A percentile compares a stretch with the other conserved stretches of the same genome.
These are phyloP conservation scores for Alternaria angustiovoidea DNA, from an alignment of 2,329 filamentous ascomycete species.

Conservation along the genomic window DNA sequence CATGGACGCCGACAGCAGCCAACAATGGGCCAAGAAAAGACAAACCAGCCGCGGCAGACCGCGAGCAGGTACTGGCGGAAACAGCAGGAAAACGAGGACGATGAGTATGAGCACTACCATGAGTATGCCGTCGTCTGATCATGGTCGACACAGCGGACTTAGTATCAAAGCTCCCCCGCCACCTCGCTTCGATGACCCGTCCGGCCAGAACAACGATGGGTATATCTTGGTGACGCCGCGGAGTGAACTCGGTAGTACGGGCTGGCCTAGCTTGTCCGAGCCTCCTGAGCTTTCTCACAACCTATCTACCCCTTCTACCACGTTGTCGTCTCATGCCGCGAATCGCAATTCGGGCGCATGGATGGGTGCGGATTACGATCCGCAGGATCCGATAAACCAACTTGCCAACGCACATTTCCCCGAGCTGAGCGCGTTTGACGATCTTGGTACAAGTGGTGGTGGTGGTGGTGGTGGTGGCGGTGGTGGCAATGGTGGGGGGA, in stretches of 20 bases:
- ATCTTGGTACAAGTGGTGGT: not conserved
- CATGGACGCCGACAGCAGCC: slow-evolving; percentile 21
- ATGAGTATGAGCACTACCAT: slow-evolving; percentile 9
- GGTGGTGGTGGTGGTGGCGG: not conserved
- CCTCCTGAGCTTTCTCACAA: slow-evolving; percentile 20
- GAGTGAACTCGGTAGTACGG: slow-evolving; percentile 27
- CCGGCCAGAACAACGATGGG: slow-evolving; percentile 24
- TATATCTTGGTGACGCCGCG: slow-evolving; percentile 44
- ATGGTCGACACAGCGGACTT: slow-evolving; percentile 21
- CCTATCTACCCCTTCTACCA: slow-evolving; percentile 19
- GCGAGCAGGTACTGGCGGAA: slow-evolving; percentile 23
- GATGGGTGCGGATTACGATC: slow-evolving; percentile 41
- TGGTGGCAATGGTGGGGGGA: not conserved
- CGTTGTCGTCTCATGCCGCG: not conserved
- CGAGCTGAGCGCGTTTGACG: slow-evolving; percentile 32
- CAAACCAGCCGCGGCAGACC: slow-evolving; percentile 33
- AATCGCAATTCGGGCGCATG: slow-evolving; percentile 24
- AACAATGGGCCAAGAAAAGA: slow-evolving; percentile 32
- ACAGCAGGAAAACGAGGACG: slow-evolving; percentile 2
- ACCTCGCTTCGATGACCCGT: slow-evolving; percentile 20
- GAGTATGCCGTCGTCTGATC: slow-evolving; percentile 10
- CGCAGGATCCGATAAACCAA: slow-evolving; percentile 30
- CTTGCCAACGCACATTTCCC: slow-evolving; percentile 47
- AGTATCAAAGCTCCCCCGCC: slow-evolving; percentile 29
- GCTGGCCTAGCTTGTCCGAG: slow-evolving; percentile 33